A percentile compares a stretch with the other conserved stretches of the same genome.
phyloP scores from a whole-genome alignment of 331 rosid genomes.

The Acacia concinna region DNA sequence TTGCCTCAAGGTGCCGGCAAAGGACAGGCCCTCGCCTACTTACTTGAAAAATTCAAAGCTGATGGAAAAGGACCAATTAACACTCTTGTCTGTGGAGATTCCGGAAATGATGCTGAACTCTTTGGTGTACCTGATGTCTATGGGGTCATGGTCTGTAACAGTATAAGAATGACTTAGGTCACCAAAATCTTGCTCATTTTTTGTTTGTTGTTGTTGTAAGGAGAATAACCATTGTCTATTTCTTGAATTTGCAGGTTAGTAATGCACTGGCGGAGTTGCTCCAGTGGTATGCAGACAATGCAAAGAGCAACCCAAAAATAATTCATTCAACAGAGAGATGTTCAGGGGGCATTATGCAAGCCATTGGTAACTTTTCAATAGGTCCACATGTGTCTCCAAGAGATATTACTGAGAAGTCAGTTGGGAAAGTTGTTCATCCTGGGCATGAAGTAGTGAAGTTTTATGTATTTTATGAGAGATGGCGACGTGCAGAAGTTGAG shows the following conservation, averaged over 20 bases:
- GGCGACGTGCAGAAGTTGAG: constrained; percentile 67
- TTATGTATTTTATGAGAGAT: constrained; percentile 68
- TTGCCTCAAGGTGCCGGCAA: constrained; percentile 80
- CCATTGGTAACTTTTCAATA: constrained; percentile 60
- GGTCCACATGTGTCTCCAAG: constrained; percentile 79
- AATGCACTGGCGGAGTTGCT: constrained; percentile 77
- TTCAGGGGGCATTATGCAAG: constrained; percentile 81
- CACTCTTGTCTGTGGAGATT: constrained; percentile 92
- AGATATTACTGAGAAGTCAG: constrained; percentile 39
- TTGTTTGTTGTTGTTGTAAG: constrained; percentile 20
- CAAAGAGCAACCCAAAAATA: constrained; percentile 42
- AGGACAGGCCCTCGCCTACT: constrained; percentile 72
- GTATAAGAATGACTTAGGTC: constrained; percentile 13
- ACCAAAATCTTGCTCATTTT: neutral
- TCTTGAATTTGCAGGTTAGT: constrained; percentile 53
- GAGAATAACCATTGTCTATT: neutral
- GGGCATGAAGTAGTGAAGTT: constrained; percentile 62
- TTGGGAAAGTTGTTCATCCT: constrained; percentile 35
- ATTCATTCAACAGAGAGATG: constrained; percentile 72
- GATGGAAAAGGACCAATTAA: constrained; percentile 49
- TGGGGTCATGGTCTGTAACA: constrained; percentile 74
- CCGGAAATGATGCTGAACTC: constrained; percentile 84
- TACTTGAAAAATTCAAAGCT: constrained; percentile 51
- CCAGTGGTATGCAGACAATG: constrained; percentile 64
- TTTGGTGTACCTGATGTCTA: constrained; percentile 58